A percentile compares a stretch with the other conserved stretches of the same genome.
Conservation (phyloP, 2,329 filamentous ascomycete species). For the Tolypocladium pustulatum region DNA sequence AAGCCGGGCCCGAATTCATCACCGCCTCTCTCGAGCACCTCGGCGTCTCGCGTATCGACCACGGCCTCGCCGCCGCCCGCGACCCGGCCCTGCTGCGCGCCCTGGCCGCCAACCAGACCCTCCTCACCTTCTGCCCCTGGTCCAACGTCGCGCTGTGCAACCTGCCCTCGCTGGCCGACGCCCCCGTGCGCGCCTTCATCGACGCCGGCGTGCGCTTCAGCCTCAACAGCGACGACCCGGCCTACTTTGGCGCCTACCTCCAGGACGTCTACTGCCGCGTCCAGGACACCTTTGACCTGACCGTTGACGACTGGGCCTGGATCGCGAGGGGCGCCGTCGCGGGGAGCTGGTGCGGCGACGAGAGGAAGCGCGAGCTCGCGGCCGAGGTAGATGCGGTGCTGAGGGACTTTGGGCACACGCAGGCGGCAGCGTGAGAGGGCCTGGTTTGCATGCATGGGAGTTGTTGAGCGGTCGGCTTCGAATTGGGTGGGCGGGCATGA, state of each 20-base stretch:
- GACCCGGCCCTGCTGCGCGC: conserved; percentile 36
- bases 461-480: not conserved
- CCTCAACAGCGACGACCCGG: not conserved
- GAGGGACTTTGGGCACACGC: not conserved
- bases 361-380: conserved; percentile 37
- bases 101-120: conserved; percentile 43
- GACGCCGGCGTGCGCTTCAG: not conserved
- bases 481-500: not conserved
- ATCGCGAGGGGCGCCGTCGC: conserved; percentile 53
- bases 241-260: not conserved
- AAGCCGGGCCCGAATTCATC: conserved; percentile 60
- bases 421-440: not conserved
- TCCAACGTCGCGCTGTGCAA: conserved; percentile 48
- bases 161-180: conserved; percentile 7
- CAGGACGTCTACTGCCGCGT: conserved; percentile 41
- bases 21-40: conserved; percentile 50
- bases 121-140: conserved; percentile 64
- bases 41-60: conserved; percentile 58
- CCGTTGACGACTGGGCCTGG: conserved; percentile 52
- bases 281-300: conserved; percentile 58
- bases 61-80: conserved; percentile 33
- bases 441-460: not conserved
- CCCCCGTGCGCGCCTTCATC: not conserved
- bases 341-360: conserved; percentile 58
- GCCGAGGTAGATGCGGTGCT: not conserved